Percentiles rank a stretch among this genome's conserved stretches.
Conservation (phyloP, 176 grass and related monocot species). For the Tuctoria greenei region DNA sequence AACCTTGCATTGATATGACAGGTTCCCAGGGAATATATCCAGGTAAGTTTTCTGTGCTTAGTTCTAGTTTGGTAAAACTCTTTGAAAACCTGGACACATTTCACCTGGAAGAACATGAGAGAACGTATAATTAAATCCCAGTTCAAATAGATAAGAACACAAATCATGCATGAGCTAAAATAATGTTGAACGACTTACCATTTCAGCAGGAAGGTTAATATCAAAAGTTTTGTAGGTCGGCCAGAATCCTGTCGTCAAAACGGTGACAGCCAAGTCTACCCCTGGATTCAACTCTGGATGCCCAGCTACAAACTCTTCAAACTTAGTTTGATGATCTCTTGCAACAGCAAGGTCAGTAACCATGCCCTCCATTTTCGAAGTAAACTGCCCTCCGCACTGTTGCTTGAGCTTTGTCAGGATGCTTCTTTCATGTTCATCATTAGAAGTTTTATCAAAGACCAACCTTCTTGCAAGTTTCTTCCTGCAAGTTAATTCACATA, state of each 20-base stretch:
- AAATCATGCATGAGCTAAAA: not conserved
- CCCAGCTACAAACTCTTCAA: conserved; percentile 69
- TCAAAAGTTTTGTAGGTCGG: conserved; percentile 97
- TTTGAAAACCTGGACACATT: conserved; percentile 90
- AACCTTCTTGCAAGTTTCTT: conserved; percentile 98
- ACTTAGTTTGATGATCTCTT: conserved; percentile 80
- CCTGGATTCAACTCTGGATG: conserved; percentile 63
- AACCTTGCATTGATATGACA: conserved; percentile 87
- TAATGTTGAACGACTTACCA: conserved; percentile 56
- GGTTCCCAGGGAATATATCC: conserved; percentile 98
- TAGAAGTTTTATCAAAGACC: conserved; percentile 96
- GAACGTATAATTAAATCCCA: not conserved
- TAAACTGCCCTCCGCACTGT: conserved; percentile 94
- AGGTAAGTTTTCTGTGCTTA: conserved; percentile 91
- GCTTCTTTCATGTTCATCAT: conserved; percentile 97
- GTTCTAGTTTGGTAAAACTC: conserved; percentile 92
- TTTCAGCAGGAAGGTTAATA: conserved; percentile 95
- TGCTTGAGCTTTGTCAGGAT: conserved; percentile 99
- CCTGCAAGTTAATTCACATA: conserved; percentile 46
- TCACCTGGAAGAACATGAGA: conserved; percentile 54
- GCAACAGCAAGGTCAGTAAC: conserved; percentile 84
- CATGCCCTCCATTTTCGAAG: conserved; percentile 99
- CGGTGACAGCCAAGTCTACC: conserved; percentile 86
- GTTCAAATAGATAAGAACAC: not conserved
- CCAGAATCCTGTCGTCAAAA: conserved; percentile 97